Base-by-base conservation (phyloP, 345 rosid species). In the Psidium guajava region DNA sequence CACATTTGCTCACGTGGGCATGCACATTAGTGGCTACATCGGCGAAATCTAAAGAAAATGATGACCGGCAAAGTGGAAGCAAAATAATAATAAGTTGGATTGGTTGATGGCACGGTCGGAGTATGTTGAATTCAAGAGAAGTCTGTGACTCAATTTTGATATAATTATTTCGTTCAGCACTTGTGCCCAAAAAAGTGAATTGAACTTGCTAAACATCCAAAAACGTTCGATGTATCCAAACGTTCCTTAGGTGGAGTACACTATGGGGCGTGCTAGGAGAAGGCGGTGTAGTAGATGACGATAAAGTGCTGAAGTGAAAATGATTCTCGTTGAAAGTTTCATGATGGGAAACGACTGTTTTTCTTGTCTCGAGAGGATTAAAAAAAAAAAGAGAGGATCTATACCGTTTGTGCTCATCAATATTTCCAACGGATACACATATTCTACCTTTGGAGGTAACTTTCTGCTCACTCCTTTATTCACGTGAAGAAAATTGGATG, bases 361-460 rank as follows among this genome's bases (percentile, higher is more conserved):
- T 32, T 8, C 77, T 0, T 0, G 0, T 69, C 24, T 11, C 4
- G 0, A 3, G 52, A 6, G 5, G 40, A 9, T 36, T 36, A 2
- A 36, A 36, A 36, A 36, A 0, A 6, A 28, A 64, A 27, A 27
- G 14, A 61, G 13, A 13, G 4, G 20, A 61, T 61, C 5, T 0
- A 28, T 28, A 3, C 40, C 21, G 4, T 61, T 28, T 61, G 15
- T 61, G 21, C 74, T 28, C 42, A 27, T 52, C 69, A 27, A 59
- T 27, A 58, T n/a, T 58, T 25, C 16, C 8, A 58, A 25, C 32
- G 25, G 3, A 59, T 6, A 59, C 69, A 59, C 36, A 59, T 28
- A 14, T n/a, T n/a, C 6, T 6, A 36, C 32, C 69, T 58, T 58
- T 59, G 20, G 20, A 1, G 73, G 14, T 27, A 59, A 14, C 36